Percentiles rank a stretch among this genome's conserved stretches.
Evolutionary conservation across 495 filamentous ascomycete genomes (phyloP).

Genomic region (Trichoderma reesei): DNA sequence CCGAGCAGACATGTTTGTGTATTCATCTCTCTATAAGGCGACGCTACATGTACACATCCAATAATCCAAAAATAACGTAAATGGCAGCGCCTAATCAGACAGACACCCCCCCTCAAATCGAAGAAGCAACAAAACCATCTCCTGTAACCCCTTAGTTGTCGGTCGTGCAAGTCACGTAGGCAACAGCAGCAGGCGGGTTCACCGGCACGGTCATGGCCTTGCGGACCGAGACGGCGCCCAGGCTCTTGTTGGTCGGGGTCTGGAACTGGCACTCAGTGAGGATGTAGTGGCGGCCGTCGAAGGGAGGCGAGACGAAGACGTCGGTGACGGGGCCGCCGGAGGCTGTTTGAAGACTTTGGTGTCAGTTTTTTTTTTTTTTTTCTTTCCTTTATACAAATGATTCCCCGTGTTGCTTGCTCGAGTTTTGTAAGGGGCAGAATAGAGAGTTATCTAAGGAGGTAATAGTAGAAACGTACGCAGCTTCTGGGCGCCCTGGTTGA

Average conservation of each 20-base stretch:
- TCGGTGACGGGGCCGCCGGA: neutral
- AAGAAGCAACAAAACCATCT: neutral
- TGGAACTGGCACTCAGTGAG: neutral
- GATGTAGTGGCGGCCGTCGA: slow-evolving; percentile 5
- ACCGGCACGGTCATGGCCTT: neutral
- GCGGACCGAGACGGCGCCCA: neutral
- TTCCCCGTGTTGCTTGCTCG: too few relatives aligned
- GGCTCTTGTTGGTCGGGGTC: neutral
- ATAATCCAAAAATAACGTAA: neutral
- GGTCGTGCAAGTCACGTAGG: slow-evolving; percentile 2
- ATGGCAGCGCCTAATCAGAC: neutral
- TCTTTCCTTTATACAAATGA: too few relatives aligned
- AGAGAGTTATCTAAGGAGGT: too few relatives aligned
- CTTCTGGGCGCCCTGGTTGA: neutral
- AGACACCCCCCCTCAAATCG: neutral
- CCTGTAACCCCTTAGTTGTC: neutral
- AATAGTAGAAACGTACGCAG: neutral
- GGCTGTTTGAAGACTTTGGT: neutral
- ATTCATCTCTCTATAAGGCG: neutral
- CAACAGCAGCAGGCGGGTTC: neutral
- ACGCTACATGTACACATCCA: neutral
- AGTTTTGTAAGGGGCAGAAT: too few relatives aligned
- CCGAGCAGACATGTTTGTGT: too few relatives aligned
- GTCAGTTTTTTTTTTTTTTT: neutral
- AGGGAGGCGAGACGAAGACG: neutral